Conservation (phyloP, 768 basidiomycete genomes). For the Suillus brevipes region DNA sequence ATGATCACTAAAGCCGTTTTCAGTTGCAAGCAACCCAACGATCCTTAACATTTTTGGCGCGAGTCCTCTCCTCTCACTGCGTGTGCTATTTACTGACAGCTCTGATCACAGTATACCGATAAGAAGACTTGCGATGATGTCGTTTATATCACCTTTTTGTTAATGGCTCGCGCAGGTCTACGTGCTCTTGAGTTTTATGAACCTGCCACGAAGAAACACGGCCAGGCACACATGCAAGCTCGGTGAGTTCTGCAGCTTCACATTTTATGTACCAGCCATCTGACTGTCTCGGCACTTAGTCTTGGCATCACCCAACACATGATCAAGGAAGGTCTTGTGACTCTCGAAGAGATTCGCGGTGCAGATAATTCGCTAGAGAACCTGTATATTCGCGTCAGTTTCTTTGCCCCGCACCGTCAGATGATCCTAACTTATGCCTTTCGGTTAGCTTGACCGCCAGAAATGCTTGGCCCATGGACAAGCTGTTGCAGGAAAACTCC, state of each 20-base stretch:
- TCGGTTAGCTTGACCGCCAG: constrained; percentile 64
- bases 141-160: constrained; percentile 76
- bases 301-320: constrained; percentile 83
- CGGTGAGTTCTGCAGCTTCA: constrained; percentile 46
- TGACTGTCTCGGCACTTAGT: constrained; percentile 34
- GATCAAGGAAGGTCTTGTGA: constrained; percentile 67
- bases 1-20: neutral
- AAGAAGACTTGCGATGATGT: constrained; percentile 73
- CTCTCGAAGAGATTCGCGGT: constrained; percentile 66
- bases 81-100: neutral
- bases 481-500: constrained; percentile 67
- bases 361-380: constrained; percentile 61
- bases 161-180: constrained; percentile 85
- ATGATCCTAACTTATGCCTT: neutral
- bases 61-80: constrained; percentile 22
- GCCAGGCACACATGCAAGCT: constrained; percentile 90
- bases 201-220: constrained; percentile 77
- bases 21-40: constrained; percentile 72
- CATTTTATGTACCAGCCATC: constrained; percentile 7
- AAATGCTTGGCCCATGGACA: constrained; percentile 66
- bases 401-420: neutral
- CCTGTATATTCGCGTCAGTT: constrained; percentile 63
- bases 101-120: constrained; percentile 54
- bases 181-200: constrained; percentile 83
- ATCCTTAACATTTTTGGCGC: constrained; percentile 84